Evolutionary conservation across 306 rosid genomes (phyloP).

Genomic region (Bauhinia variegata): DNA sequence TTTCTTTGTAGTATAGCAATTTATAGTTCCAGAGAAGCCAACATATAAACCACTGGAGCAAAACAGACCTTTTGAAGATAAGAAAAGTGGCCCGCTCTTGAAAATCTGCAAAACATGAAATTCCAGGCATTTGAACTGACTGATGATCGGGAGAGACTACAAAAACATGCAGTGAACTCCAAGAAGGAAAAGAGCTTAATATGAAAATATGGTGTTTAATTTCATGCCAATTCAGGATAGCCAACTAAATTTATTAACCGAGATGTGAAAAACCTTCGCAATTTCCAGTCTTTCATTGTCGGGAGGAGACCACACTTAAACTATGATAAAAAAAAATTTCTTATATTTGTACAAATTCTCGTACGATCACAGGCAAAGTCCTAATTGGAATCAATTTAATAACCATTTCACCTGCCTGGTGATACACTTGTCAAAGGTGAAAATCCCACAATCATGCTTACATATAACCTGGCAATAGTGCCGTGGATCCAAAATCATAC

Average conservation of each 20-base stretch:
- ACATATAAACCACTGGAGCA: constrained; percentile 7
- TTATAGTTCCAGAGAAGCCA: constrained; percentile 17
- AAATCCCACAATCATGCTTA: constrained; percentile 18
- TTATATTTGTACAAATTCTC: constrained; percentile 12
- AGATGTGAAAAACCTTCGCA: not conserved
- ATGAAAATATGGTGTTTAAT: constrained; percentile 6
- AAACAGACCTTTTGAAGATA: constrained; percentile 38
- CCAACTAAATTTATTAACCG: constrained; percentile 17
- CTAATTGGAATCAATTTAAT: constrained; percentile 1
- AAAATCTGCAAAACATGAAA: not conserved
- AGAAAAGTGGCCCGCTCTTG: no score
- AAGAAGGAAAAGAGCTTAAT: not conserved
- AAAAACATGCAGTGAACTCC: constrained; percentile 17
- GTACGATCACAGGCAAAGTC: constrained; percentile 1
- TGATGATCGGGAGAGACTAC: not conserved
- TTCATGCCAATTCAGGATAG: not conserved
- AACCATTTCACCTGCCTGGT: not conserved
- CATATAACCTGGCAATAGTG: constrained; percentile 7
- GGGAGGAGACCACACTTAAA: constrained; percentile 13
- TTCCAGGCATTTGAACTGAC: constrained; percentile 22
- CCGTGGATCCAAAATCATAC: constrained; percentile 24
- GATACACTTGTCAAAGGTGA: constrained; percentile 1
- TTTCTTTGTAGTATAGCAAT: constrained; percentile 8
- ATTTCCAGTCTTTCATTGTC: constrained; percentile 3
- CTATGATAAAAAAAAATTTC: not conserved